A percentile compares a stretch with the other conserved stretches of the same genome.
phyloP scores from a whole-genome alignment of 129 eudicot genomes.

The Artemisia tridentata region DNA sequence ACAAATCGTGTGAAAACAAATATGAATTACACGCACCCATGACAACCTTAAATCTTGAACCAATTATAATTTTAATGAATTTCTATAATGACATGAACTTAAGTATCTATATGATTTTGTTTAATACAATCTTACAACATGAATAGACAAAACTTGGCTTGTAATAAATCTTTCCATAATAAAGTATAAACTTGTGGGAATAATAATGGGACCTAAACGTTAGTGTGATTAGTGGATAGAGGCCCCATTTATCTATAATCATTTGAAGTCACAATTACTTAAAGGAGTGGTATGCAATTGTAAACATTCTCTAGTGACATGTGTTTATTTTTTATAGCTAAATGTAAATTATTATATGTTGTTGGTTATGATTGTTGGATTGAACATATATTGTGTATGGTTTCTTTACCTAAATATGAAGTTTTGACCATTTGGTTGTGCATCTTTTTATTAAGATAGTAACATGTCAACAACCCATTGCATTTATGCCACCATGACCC shows the following conservation, averaged over 20 bases:
- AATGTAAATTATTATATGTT: not conserved
- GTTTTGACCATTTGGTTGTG: not conserved
- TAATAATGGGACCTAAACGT: constrained; percentile 13
- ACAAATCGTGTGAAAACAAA: not conserved
- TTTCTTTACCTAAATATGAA: not conserved
- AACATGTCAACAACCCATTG: constrained; percentile 5
- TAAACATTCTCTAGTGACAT: not conserved
- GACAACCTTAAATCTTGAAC: not conserved
- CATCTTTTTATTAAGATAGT: not conserved
- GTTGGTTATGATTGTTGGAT: too few relatives aligned
- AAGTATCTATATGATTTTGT: not conserved
- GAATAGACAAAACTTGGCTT: constrained; percentile 22
- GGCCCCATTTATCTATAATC: not conserved
- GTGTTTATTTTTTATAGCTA: not conserved
- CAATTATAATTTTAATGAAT: not conserved
- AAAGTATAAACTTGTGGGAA: constrained; percentile 10
- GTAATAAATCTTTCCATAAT: constrained; percentile 13
- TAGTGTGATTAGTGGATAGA: constrained; percentile 5
- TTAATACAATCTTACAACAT: not conserved
- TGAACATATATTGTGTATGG: too few relatives aligned
- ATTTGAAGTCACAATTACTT: constrained; percentile 22
- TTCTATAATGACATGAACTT: not conserved
- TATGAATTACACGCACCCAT: not conserved
- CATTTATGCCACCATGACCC: not conserved
- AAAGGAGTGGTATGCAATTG: constrained; percentile 20